Evolutionary conservation across 2,329 filamentous ascomycete genomes (phyloP).

Genomic region (Pestalotiopsis sp.): DNA sequence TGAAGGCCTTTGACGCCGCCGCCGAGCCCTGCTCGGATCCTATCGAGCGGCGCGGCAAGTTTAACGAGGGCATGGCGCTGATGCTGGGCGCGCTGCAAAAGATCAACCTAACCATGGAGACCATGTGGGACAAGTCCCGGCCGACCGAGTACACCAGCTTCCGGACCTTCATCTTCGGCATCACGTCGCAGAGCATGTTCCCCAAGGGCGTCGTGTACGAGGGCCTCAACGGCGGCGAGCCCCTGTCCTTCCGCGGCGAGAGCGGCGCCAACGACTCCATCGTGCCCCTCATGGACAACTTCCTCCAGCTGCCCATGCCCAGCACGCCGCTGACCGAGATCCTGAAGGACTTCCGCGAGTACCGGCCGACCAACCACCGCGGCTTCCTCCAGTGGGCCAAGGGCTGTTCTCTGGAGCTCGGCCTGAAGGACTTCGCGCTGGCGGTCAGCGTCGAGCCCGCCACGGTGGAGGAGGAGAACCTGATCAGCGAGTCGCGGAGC

Average conservation of each 20-base stretch:
- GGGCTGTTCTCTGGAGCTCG: slow-evolving; percentile 47
- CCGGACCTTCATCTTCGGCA: slow-evolving; percentile 96
- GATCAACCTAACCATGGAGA: slow-evolving; percentile 82
- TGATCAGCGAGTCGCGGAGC: slow-evolving; percentile 52
- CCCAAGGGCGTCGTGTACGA: slow-evolving; percentile 89
- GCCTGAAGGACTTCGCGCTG: slow-evolving; percentile 62
- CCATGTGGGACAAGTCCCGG: slow-evolving; percentile 89
- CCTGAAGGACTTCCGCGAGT: slow-evolving; percentile 84
- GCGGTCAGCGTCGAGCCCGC: slow-evolving; percentile 27
- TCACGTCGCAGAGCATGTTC: slow-evolving; percentile 93
- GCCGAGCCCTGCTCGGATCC: not conserved
- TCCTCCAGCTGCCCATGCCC: slow-evolving; percentile 86
- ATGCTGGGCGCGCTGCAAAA: slow-evolving; percentile 67
- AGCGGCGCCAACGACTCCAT: slow-evolving; percentile 95
- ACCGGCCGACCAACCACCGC: slow-evolving; percentile 86
- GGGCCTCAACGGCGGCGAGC: slow-evolving; percentile 71
- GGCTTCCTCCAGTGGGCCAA: slow-evolving; percentile 78
- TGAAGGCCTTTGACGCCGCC: slow-evolving; percentile 57
- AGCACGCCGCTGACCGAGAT: slow-evolving; percentile 87
- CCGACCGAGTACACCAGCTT: slow-evolving; percentile 85
- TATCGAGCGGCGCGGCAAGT: slow-evolving; percentile 27
- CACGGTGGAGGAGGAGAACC: slow-evolving; percentile 24
- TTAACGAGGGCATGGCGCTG: slow-evolving; percentile 66
- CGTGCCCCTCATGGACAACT: slow-evolving; percentile 86
- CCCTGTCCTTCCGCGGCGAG: slow-evolving; percentile 85